These are phyloP conservation scores for Tulasnella sp. DNA, from an alignment of 768 basidiomycete species.

Conservation along the genomic window DNA sequence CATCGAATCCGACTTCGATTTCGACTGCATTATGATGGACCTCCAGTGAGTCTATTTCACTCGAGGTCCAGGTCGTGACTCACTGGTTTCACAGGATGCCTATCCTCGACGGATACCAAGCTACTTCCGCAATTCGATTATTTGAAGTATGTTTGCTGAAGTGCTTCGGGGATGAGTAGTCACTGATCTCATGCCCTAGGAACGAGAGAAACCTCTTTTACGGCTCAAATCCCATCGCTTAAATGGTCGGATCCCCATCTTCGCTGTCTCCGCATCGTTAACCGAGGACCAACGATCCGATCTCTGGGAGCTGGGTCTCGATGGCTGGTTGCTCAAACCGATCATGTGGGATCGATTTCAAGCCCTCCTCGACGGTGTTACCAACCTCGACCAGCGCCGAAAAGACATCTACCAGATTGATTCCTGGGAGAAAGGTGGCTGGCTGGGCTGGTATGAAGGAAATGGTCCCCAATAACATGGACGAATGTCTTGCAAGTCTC, in stretches of 20 bases:
- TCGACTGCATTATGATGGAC: slow-evolving; percentile 77
- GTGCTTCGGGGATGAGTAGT: not conserved
- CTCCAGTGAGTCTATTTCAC: slow-evolving; percentile 48
- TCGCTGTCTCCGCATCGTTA: slow-evolving; percentile 74
- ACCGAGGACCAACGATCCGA: slow-evolving; percentile 49
- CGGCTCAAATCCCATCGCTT: slow-evolving; percentile 37
- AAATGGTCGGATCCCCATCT: slow-evolving; percentile 66
- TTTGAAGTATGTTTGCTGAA: slow-evolving; percentile 38
- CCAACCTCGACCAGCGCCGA: slow-evolving; percentile 43
- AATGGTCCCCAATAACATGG: not conserved
- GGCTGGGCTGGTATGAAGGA: slow-evolving; percentile 34
- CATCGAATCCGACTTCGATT: slow-evolving; percentile 48
- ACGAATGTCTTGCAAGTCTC: not conserved
- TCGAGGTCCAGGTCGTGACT: not conserved
- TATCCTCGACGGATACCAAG: slow-evolving; percentile 64
- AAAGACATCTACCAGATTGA: slow-evolving; percentile 47
- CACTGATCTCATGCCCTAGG: slow-evolving; percentile 14
- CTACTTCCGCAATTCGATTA: slow-evolving; percentile 57
- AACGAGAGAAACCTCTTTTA: not conserved
- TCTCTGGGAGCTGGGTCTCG: slow-evolving; percentile 50
- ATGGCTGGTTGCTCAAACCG: slow-evolving; percentile 80
- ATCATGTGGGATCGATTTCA: slow-evolving; percentile 66
- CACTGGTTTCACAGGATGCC: slow-evolving; percentile 56
- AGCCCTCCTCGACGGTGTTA: slow-evolving; percentile 51
- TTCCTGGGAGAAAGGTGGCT: slow-evolving; percentile 58